Evolutionary conservation across 1,284 basidiomycete genomes (phyloP).

Genomic region (Fomitopsis betulina): DNA sequence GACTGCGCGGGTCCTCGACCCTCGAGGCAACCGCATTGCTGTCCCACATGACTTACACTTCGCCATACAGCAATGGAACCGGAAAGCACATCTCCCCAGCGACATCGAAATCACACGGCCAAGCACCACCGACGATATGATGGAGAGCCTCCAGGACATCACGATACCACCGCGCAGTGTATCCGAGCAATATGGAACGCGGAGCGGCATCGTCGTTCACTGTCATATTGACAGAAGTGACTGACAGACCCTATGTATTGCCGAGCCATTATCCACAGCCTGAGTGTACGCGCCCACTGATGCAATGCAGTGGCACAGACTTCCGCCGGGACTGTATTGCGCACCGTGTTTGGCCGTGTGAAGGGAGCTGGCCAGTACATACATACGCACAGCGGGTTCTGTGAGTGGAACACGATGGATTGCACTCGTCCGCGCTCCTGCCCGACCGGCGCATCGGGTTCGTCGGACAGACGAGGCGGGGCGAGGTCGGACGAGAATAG

Average conservation of each 20-base stretch:
- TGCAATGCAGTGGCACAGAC: not conserved
- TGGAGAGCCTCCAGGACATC: not conserved
- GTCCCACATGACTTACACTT: not conserved
- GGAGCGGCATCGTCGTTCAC: not conserved
- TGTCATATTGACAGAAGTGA: not conserved
- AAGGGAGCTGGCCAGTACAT: not conserved
- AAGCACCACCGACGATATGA: not conserved
- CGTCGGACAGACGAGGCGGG: not conserved
- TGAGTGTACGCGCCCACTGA: not conserved
- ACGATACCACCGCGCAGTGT: not conserved
- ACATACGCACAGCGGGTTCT: not conserved
- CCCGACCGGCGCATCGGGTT: not conserved
- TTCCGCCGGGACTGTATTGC: not conserved
- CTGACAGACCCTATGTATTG: not conserved
- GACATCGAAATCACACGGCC: not conserved
- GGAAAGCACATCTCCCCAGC: not conserved
- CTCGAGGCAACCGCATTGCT: not conserved
- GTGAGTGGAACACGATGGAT: not conserved
- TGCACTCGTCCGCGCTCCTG: not conserved
- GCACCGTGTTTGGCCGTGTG: not conserved
- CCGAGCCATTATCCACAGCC: not conserved
- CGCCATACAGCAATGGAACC: not conserved
- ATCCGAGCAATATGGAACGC: not conserved
- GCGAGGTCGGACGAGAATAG: not conserved
- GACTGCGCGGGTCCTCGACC: not conserved